Evolutionary conservation across 1,139 yeast species (phyloP), one percentile per base, ranked within the genome.

Genomic region (Yamadazyma dendronema): DNA sequence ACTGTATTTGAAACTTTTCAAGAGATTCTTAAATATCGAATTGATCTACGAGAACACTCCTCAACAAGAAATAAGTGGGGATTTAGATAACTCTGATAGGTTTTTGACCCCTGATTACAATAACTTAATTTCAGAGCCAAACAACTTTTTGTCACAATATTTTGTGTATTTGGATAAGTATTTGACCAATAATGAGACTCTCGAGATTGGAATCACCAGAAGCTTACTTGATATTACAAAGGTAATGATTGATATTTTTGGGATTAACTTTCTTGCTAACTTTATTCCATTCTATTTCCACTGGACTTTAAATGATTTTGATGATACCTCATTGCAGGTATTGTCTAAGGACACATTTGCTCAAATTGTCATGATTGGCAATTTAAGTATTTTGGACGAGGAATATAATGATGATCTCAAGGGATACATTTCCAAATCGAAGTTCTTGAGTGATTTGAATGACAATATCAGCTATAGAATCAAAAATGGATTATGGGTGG

Each of bases 201-300:
- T 58, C 4, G 52, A 54, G 23, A 40, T 57, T 2, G 53, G 52
- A 34, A 50, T 56, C 29, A 57, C 55, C 10, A 43, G 43, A 3
- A 34, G 52, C 14, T 43, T 73, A 23, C 48, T 62, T 2, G 46
- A 47, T 1, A 52, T 63, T 3, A 44, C 74, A 28, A 56, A 56
- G 12, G 19, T 28, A 14, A 49, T 74, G 46, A 44, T 61, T 13
- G 42, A 48, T 2, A 59, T 59, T 22, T 65, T 68, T 41, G 81
- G 81, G 1, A 52, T 74, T 37, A 76, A 76, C 44, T 69, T 74
- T 28, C 48, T 72, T 12, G 61, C 58, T 41, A 74, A 74, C 47
- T 72, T 67, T 35, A 46, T 75, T 7, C 76, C 79, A 4, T 73
- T 66, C 47, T 71, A 73, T 47, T 65, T 63, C 44, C 67, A 67